These are phyloP conservation scores for Posidonia oceanica DNA, from an alignment of 116 monocot genomes.

Conservation along the genomic window DNA sequence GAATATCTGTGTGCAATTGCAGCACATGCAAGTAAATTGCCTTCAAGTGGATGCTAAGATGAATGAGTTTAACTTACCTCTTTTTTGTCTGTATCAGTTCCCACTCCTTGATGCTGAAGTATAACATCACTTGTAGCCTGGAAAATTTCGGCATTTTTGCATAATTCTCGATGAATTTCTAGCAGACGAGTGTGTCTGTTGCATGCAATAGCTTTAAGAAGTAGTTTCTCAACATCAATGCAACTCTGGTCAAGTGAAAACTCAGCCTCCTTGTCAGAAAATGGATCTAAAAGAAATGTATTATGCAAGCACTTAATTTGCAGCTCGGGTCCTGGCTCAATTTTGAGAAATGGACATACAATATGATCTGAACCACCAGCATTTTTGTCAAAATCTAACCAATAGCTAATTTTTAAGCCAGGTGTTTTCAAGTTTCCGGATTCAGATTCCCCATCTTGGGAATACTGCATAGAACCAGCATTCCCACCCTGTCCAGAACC, in stretches of 20 bases:
- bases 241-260: slow-evolving; percentile 67
- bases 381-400: slow-evolving; percentile 60
- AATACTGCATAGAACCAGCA: slow-evolving; percentile 21
- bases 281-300: slow-evolving; percentile 81
- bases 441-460: slow-evolving; percentile 72
- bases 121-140: slow-evolving; percentile 59
- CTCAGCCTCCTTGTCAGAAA: slow-evolving; percentile 78
- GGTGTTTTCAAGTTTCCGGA: slow-evolving; percentile 52
- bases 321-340: slow-evolving; percentile 67
- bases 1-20: too few species aligned
- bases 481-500: slow-evolving; percentile 37
- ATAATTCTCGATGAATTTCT: slow-evolving; percentile 79
- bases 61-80: slow-evolving; percentile 26
- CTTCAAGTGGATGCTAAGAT: too few species aligned
- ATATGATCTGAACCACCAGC: slow-evolving; percentile 31
- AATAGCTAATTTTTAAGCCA: slow-evolving; percentile 82
- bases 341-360: slow-evolving; percentile 67
- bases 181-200: slow-evolving; percentile 82
- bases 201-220: slow-evolving; percentile 75
- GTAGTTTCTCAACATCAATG: slow-evolving; percentile 78
- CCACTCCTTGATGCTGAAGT: slow-evolving; percentile 39
- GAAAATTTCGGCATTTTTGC: slow-evolving; percentile 60
- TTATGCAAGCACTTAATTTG: slow-evolving; percentile 74
- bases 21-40: too few species aligned
- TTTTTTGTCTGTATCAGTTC: slow-evolving; percentile 13